Conservation (phyloP, 169 alveolate genomes). For the Cryptosporidium parvum region DNA sequence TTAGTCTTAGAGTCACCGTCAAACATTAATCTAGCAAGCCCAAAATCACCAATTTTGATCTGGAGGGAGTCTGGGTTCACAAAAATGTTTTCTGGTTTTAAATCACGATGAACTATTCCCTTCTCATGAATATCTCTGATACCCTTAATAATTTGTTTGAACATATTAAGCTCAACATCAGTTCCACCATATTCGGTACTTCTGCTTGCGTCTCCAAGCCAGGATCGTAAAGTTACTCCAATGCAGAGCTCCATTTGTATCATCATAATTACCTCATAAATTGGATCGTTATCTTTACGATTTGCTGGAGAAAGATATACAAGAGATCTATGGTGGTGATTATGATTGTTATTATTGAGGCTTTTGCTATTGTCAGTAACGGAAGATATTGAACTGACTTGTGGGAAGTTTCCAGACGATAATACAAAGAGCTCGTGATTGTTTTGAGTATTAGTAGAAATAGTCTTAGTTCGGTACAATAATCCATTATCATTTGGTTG, state of each 20-base stretch:
- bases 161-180: constrained; percentile 84
- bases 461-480: constrained; percentile 59
- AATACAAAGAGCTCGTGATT: constrained; percentile 9
- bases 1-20: constrained; percentile 79
- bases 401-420: constrained; percentile 2
- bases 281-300: constrained; percentile 46
- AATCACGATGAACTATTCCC: constrained; percentile 91
- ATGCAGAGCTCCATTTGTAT: constrained; percentile 90
- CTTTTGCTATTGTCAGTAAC: background rate
- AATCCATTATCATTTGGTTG: constrained; percentile 42
- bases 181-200: constrained; percentile 63
- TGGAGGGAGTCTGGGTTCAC: constrained; percentile 85
- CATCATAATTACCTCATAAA: constrained; percentile 75
- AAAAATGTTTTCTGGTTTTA: constrained; percentile 91
- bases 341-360: background rate
- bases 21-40: constrained; percentile 88
- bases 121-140: constrained; percentile 88
- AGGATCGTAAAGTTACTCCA: constrained; percentile 89
- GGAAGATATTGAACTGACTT: background rate
- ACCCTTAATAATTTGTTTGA: constrained; percentile 89
- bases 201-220: constrained; percentile 81
- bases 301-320: constrained; percentile 68
- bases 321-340: constrained; percentile 45
- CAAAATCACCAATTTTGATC: constrained; percentile 91
- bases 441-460: background rate